Percentiles rank a stretch among this genome's conserved stretches.
phyloP scores from a whole-genome alignment of 441 rosid genomes.

The Erodium trifolium region DNA sequence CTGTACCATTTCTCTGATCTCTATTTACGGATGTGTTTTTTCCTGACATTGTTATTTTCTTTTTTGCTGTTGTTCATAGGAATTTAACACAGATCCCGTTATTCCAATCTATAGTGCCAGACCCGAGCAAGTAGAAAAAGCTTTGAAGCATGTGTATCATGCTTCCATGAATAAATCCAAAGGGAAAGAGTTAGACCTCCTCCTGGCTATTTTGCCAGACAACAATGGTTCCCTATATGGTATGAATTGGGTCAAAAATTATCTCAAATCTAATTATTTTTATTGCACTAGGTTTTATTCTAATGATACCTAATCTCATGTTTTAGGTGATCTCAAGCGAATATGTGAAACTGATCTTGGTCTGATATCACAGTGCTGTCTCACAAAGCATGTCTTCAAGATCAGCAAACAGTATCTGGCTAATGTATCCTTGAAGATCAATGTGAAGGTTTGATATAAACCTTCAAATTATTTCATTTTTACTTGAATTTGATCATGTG shows the following conservation, averaged over 20 bases:
- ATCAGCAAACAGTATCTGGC: slow-evolving; percentile 85
- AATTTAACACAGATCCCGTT: slow-evolving; percentile 79
- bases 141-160: slow-evolving; percentile 78
- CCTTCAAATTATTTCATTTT: background rate
- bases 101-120: slow-evolving; percentile 75
- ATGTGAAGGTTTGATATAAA: slow-evolving; percentile 56
- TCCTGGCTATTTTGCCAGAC: slow-evolving; percentile 86
- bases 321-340: slow-evolving; percentile 75
- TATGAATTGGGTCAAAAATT: slow-evolving; percentile 24
- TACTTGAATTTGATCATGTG: background rate
- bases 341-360: slow-evolving; percentile 93
- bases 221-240: slow-evolving; percentile 93
- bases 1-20: slow-evolving; percentile 11
- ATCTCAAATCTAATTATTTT: background rate
- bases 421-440: slow-evolving; percentile 78
- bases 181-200: slow-evolving; percentile 92
- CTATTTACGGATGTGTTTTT: background rate
- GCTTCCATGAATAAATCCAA: slow-evolving; percentile 72
- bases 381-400: slow-evolving; percentile 79
- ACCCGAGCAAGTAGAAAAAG: slow-evolving; percentile 97
- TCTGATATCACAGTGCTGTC: slow-evolving; percentile 82
- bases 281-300: background rate
- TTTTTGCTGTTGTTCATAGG: slow-evolving; percentile 36
- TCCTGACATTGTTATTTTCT: background rate
- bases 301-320: slow-evolving; percentile 6